Base-by-base conservation (phyloP, 2,329 filamentous ascomycete genomes). In the Phialophora tarda region DNA sequence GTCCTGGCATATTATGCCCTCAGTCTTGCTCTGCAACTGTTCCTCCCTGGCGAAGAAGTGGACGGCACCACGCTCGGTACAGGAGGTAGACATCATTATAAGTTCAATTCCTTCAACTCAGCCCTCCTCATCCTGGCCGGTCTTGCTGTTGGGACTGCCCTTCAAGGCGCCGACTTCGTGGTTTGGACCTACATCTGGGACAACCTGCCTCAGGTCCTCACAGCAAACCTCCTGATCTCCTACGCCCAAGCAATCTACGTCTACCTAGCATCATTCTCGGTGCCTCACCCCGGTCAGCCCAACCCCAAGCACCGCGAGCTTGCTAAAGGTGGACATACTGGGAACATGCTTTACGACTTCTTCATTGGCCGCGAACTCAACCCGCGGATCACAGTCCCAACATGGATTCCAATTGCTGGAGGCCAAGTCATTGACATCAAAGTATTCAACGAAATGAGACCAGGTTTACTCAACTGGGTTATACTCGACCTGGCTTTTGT, bases 281-380 rank as follows among this genome's bases (percentile, higher is more conserved):
- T 97, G 70, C 90, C 91, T 77, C 72, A 73, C 4, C 75, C 78
- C 1, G 78, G 78, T 1, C 80, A 87, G n/a, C 88, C 86, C 51
- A 92, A 96, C 76, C 82, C 85, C 12, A 84, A 89, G 56, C 82
- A 86, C 69, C 91, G 93, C 48, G 89, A 95, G 77, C 85, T 98
- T 7, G 93, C 93, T 0, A 86, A 87, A 1, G 93, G 93, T 51
- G 93, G 93, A 17, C 86, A 91, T 75, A 88, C 88, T 1, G 93
- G 93, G 65, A 97, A 96, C 78, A 81, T 92, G 69, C 79, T 97
- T 44, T 97, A 98, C 78, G 94, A 98, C 79, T 98, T 92, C 88
- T 98, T 93, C 80, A 97, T 98, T 71, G 94, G 94, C 23, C 91
- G 94, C 30, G 94, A 98, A 78, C 88, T 98, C 67, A 98, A 98